Evolutionary conservation across 1,284 basidiomycete genomes (phyloP), one percentile per base, ranked within the genome.

Genomic region (Somion occarium): DNA sequence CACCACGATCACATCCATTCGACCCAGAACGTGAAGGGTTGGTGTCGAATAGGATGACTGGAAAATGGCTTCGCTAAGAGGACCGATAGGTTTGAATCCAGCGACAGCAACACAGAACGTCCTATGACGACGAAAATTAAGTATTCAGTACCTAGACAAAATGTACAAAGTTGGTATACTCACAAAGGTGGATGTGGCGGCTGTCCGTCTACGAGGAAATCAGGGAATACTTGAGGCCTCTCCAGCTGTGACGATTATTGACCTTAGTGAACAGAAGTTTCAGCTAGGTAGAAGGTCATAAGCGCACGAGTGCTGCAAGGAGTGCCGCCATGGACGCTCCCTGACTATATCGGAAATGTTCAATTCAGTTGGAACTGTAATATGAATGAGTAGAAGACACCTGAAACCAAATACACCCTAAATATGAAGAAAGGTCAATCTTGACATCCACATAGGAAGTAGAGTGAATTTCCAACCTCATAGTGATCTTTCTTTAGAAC

Each of bases 361-460:
- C 9, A 27, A 15, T 44, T 34, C 7, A 13, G 22, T 44, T 25
- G 22, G 20, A 22, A 24, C 9, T 11, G 11, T 44, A 9, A 23
- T 44, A 22, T 25, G 18, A 38, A 47, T 26, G 12, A 45, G 12
- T 26, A 5, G 41, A 22, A 20, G 58, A 49, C 27, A 82, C 83
- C 83, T 88, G 68, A 92, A 92, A 5, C 90, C 91, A 64, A 94
- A 82, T 15, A 94, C 77, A 25, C 91, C 92, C 87, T 93, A 53
- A 38, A n/a, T n/a, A n/a, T n/a, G 22, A 19, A 12, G 22, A 44
- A 56, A 37, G 11, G 34, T n/a, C 34, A 44, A 22, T 3, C 19
- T 38, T n/a, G 38, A 2, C 9, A 13, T 26, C 9, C 38, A 46
- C 38, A 50, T 37, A 41, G 49, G 5, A 63, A n/a, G n/a, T n/a